Evolutionary conservation across 352 stramenopile species (phyloP).

Genomic region (Plasmopara viticola): DNA sequence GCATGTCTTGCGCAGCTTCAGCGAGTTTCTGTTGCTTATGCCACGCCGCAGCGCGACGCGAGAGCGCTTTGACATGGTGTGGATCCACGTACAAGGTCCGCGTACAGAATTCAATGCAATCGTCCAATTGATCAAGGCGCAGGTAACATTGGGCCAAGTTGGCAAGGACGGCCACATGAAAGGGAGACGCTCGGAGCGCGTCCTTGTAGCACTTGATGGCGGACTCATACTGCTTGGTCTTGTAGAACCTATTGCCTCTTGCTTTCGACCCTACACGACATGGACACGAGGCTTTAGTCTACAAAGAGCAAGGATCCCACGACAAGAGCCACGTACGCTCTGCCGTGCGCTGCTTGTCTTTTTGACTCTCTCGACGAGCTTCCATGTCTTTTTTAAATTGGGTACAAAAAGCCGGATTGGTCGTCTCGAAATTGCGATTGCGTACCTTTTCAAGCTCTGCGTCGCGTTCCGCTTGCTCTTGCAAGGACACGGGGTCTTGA

Average conservation of each 20-base stretch:
- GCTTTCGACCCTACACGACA: constrained; percentile 41
- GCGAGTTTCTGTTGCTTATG: constrained; percentile 44
- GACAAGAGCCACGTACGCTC: constrained; percentile 36
- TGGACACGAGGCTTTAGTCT: background rate
- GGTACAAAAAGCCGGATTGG: constrained; percentile 71
- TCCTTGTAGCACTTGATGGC: constrained; percentile 68
- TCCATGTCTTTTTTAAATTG: constrained; percentile 74
- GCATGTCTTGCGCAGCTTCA: constrained; percentile 49
- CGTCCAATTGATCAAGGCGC: constrained; percentile 37
- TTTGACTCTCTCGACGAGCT: constrained; percentile 38
- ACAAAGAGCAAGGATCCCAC: too few species aligned
- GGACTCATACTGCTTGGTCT: constrained; percentile 40
- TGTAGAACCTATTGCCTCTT: constrained; percentile 58
- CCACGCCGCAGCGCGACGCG: constrained; percentile 45
- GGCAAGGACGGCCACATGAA: constrained; percentile 51
- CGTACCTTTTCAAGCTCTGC: constrained; percentile 50
- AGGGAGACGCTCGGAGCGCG: constrained; percentile 48
- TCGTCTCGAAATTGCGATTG: constrained; percentile 68
- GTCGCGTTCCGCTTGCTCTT: constrained; percentile 55
- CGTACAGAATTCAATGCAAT: constrained; percentile 64
- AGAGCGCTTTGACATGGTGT: constrained; percentile 62
- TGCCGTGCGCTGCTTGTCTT: constrained; percentile 38
- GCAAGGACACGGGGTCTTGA: constrained; percentile 55
- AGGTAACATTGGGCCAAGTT: constrained; percentile 71
- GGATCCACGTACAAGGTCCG: constrained; percentile 54